phyloP scores from a whole-genome alignment of 1,284 basidiomycete genomes.

The Ustilago loliicola region DNA sequence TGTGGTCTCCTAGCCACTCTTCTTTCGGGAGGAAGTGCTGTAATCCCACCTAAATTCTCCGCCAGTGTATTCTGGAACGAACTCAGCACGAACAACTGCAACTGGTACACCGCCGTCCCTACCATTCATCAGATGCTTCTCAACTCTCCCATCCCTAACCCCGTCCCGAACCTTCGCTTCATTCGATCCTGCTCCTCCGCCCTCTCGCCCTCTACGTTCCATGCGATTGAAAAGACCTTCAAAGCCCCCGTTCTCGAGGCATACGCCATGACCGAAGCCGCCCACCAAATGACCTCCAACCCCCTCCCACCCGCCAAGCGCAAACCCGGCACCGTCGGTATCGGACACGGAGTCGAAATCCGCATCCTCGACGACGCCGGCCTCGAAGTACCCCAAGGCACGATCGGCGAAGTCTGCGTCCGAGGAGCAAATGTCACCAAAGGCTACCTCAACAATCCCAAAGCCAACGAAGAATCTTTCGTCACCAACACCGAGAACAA shows the following conservation, averaged over 20 bases:
- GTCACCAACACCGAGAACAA: slow-evolving; percentile 69
- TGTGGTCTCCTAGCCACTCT: slow-evolving; percentile 77
- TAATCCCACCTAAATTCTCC: slow-evolving; percentile 77
- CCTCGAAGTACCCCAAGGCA: slow-evolving; percentile 69
- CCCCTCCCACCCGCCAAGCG: slow-evolving; percentile 70
- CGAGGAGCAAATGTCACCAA: slow-evolving; percentile 73
- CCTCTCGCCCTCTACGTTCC: slow-evolving; percentile 72
- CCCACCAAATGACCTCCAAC: slow-evolving; percentile 73
- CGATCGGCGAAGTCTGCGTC: slow-evolving; percentile 73
- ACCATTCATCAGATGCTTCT: slow-evolving; percentile 74
- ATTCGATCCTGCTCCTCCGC: slow-evolving; percentile 73
- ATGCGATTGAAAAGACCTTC: slow-evolving; percentile 72
- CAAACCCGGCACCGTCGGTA: slow-evolving; percentile 73
- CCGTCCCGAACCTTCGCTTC: slow-evolving; percentile 72
- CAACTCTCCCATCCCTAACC: slow-evolving; percentile 69
- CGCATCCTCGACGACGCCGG: slow-evolving; percentile 71
- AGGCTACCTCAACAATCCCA: slow-evolving; percentile 73
- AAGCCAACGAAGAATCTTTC: slow-evolving; percentile 70
- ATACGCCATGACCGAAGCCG: slow-evolving; percentile 71
- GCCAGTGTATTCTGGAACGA: slow-evolving; percentile 77
- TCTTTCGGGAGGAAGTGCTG: slow-evolving; percentile 75
- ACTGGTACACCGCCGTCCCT: slow-evolving; percentile 71
- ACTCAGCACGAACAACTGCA: slow-evolving; percentile 67
- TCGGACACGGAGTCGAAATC: slow-evolving; percentile 73
- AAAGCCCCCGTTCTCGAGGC: slow-evolving; percentile 74